phyloP scores from a whole-genome alignment of 140 eudicot genomes.

The Anethum foeniculum region DNA sequence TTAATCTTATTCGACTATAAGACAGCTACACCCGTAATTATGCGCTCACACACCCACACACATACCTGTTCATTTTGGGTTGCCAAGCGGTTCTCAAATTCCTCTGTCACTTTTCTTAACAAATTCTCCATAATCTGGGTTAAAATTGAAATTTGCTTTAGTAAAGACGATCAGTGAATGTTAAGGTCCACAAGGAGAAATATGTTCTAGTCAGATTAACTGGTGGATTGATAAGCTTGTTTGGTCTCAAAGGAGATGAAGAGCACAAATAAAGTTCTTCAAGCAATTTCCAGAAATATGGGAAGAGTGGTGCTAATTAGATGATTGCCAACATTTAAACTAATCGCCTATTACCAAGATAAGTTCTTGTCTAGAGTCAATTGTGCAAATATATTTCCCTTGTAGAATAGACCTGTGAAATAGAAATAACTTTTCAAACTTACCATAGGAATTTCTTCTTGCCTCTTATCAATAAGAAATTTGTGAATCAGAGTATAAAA shows the following conservation, averaged over 20 bases:
- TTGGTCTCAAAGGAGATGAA: not conserved
- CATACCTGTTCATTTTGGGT: slow-evolving; percentile 45
- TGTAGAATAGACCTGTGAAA: not conserved
- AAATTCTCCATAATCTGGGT: slow-evolving; percentile 64
- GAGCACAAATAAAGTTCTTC: not conserved
- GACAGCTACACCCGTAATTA: not conserved
- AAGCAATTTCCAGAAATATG: not conserved
- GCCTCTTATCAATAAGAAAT: slow-evolving; percentile 52
- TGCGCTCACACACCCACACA: not conserved
- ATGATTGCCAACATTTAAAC: not conserved
- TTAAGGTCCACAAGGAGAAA: not conserved
- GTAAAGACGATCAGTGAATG: not conserved
- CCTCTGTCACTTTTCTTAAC: slow-evolving; percentile 60
- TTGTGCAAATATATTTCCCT: not conserved
- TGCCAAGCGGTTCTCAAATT: slow-evolving; percentile 53
- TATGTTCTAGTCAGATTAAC: not conserved
- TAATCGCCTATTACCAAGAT: not conserved
- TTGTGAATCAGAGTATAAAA: slow-evolving; percentile 45
- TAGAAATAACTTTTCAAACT: slow-evolving; percentile 17
- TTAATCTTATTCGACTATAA: not conserved
- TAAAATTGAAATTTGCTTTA: not conserved
- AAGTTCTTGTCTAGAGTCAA: not conserved
- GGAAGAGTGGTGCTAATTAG: not conserved
- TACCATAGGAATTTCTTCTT: slow-evolving; percentile 64
- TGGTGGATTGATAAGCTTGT: not conserved